Base-by-base conservation (phyloP, 2,329 filamentous ascomycete species). In the Aspergillus texensis region DNA sequence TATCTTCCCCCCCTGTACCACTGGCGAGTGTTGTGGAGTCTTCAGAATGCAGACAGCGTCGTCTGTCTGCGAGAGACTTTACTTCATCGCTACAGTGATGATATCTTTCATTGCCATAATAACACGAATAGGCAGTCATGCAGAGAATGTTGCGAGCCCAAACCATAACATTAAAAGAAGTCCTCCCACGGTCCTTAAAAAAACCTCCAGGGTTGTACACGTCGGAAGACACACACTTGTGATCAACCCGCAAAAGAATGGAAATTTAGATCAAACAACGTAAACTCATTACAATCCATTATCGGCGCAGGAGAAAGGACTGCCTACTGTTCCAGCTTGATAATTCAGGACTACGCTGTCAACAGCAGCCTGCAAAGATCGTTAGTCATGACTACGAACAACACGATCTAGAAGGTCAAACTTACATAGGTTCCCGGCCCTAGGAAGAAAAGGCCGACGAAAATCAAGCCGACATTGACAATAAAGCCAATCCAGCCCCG, bases 401-500 rank as follows among this genome's bases (percentile, higher is more conserved):
- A 21, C 46, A 28, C 34, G 59, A 92, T 58, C 90, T 21, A 46
- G 73, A 0, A 34, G 43, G 16, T 55, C 56, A 24, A 45, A 76
- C 81, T 79, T 68, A 82, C 80, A 70, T 97, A 97, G 3, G 93
- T 97, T 43, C 94, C 94, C 0, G 85, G 91, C 0, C 85, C 89
- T 55, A 97, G 79, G 81, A 96, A 96, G 69, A 94, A 87, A n/a
- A 96, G 58, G 0, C 94, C 94, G 21, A 91, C 87, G 2, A 84
- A 32, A 62, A 95, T 93, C 63, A 97, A 86, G 66, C 88, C 69
- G 19, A 92, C 73, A 72, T 97, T 97, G 59, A 95, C 76, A 0
- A 79, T 66, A 36, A 77, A 74, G 6, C 79, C 80, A 43, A 78
- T 36, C 79, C 78, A 82, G 50, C 80, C 80, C 8, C 76, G 74